phyloP scores from a whole-genome alignment of 345 rosid genomes.

The Raphanus sativus region DNA sequence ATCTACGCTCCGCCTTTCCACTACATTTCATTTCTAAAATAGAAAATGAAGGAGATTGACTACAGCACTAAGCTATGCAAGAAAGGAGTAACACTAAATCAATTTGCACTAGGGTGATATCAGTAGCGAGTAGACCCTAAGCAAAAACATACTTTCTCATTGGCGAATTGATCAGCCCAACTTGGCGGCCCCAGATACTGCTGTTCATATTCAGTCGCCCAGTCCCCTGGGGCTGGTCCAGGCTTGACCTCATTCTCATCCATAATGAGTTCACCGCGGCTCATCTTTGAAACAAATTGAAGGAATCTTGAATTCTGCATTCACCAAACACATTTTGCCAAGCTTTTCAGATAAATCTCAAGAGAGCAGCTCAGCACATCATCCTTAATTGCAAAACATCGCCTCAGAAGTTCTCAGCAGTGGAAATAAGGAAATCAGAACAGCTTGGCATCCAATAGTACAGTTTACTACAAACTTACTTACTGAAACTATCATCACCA shows the following conservation, averaged over 20 bases:
- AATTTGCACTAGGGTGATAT: conserved; percentile 8
- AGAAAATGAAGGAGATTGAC: neutral
- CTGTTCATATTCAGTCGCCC: conserved; percentile 93
- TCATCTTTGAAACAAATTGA: conserved; percentile 98
- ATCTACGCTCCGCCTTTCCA: neutral
- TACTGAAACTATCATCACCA: conserved; percentile 1
- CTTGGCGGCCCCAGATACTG: conserved; percentile 60
- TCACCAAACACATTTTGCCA: conserved; percentile 22
- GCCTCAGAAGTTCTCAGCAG: conserved; percentile 21
- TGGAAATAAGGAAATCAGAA: conserved; percentile 1
- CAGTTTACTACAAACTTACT: neutral
- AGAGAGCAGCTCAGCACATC: conserved; percentile 15
- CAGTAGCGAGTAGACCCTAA: neutral
- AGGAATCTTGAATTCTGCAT: conserved; percentile 97
- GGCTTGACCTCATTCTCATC: conserved; percentile 94
- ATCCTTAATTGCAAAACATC: neutral
- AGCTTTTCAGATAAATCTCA: conserved; percentile 13
- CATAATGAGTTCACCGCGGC: conserved; percentile 94
- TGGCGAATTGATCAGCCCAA: conserved; percentile 92
- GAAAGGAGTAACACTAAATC: neutral
- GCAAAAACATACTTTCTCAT: conserved; percentile 45
- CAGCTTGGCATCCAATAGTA: conserved; percentile 17
- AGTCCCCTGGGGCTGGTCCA: conserved; percentile 60
- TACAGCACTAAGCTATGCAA: neutral
- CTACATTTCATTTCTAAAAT: neutral